These are phyloP conservation scores for Plenodomus biglobosus DNA, from an alignment of 2,329 filamentous ascomycete genomes.

Conservation along the genomic window DNA sequence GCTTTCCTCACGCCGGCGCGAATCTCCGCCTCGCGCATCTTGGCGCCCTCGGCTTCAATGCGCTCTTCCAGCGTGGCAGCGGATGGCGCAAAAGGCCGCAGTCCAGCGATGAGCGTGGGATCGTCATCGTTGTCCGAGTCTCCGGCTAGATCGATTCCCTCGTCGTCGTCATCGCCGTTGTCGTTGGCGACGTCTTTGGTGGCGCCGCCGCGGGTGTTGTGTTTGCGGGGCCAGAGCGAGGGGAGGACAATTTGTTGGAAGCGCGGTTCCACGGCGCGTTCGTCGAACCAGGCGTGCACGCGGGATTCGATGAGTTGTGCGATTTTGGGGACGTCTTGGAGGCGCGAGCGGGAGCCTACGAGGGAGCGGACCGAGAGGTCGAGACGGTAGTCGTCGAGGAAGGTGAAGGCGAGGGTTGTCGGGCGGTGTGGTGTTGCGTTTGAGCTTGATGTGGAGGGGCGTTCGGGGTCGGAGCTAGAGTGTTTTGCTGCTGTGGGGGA, in stretches of 20 bases:
- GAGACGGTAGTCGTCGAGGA: constrained; percentile 82
- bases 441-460: constrained; percentile 25
- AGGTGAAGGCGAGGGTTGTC: constrained; percentile 92
- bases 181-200: constrained; percentile 45
- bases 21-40: constrained; percentile 42
- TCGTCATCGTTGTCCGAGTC: constrained; percentile 8
- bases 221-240: constrained; percentile 80
- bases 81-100: constrained; percentile 1
- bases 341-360: constrained; percentile 73
- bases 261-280: constrained; percentile 79
- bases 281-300: constrained; percentile 84
- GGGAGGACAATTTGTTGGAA: constrained; percentile 86
- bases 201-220: constrained; percentile 75
- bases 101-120: background rate
- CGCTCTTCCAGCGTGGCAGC: constrained; percentile 32
- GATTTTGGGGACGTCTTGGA: constrained; percentile 88
- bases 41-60: constrained; percentile 41
- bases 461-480: constrained; percentile 49
- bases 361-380: constrained; percentile 80
- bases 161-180: constrained; percentile 43
- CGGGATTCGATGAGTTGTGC: constrained; percentile 79
- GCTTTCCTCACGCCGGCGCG: constrained; percentile 26
- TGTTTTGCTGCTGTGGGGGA: constrained; percentile 41
- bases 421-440: constrained; percentile 49
- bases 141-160: constrained; percentile 14